Percentiles rank a stretch among this genome's conserved stretches.
Evolutionary conservation across 352 stramenopile genomes (phyloP).

Genomic region (Blastocystis sp.): DNA sequence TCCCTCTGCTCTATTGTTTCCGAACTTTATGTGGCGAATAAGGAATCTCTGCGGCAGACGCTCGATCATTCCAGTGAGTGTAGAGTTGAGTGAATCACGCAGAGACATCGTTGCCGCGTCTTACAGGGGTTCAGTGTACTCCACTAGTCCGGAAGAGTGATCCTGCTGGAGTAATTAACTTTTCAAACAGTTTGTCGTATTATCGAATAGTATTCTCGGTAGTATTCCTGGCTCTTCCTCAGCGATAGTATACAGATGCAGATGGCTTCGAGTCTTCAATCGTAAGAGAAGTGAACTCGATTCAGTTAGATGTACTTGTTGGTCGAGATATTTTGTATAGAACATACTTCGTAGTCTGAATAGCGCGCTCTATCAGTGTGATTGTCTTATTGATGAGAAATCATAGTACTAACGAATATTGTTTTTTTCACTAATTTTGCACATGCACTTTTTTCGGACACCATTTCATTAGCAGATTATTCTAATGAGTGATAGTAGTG

Average conservation of each 20-base stretch:
- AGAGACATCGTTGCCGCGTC: background rate
- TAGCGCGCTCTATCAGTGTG: background rate
- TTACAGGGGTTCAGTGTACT: background rate
- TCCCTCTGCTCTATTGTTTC: background rate
- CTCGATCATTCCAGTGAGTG: background rate
- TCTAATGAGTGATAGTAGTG: background rate
- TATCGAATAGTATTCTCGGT: background rate
- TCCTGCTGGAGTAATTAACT: background rate
- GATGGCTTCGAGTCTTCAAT: background rate
- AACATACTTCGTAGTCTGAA: background rate
- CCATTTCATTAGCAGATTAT: background rate
- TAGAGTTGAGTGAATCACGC: background rate
- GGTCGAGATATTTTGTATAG: background rate
- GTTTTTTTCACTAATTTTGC: background rate
- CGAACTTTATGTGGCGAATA: background rate
- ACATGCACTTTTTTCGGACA: background rate
- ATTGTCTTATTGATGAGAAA: background rate
- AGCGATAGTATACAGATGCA: background rate
- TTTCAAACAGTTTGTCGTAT: background rate
- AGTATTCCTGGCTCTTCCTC: background rate
- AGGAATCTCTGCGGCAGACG: background rate
- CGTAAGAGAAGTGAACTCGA: background rate
- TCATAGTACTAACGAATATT: background rate
- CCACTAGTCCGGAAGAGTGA: background rate
- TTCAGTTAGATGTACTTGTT: background rate